These are phyloP conservation scores for Yamadazyma pseudoaaseri DNA, from an alignment of 1,139 yeast species.

Conservation along the genomic window DNA sequence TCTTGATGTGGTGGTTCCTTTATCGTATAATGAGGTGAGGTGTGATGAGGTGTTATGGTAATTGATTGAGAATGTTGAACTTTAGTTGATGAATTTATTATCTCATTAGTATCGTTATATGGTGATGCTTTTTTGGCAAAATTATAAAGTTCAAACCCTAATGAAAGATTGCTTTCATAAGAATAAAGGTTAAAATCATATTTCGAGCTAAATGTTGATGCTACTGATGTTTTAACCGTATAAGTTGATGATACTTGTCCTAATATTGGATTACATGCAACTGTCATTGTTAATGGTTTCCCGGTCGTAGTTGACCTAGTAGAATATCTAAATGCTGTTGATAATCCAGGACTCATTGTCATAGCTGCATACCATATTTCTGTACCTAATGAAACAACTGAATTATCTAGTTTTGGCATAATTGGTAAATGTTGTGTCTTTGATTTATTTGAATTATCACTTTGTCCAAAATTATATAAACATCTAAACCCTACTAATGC, in stretches of 20 bases:
- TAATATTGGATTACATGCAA: slow-evolving; percentile 84
- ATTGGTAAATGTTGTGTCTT: slow-evolving; percentile 16
- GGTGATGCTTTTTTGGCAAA: slow-evolving; percentile 22
- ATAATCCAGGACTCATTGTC: slow-evolving; percentile 81
- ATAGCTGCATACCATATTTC: slow-evolving; percentile 89
- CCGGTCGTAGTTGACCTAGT: slow-evolving; percentile 86
- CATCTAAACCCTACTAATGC: slow-evolving; percentile 81
- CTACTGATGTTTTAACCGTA: slow-evolving; percentile 75
- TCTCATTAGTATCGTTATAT: slow-evolving; percentile 5
- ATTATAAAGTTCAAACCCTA: slow-evolving; percentile 85
- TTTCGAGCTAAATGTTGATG: slow-evolving; percentile 77
- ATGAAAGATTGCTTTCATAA: slow-evolving; percentile 78
- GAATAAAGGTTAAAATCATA: slow-evolving; percentile 92
- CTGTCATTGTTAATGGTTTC: slow-evolving; percentile 83
- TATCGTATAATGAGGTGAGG: slow-evolving; percentile 1
- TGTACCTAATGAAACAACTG: slow-evolving; percentile 70
- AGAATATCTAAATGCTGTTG: slow-evolving; percentile 81
- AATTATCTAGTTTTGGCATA: slow-evolving; percentile 43
- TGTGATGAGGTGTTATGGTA: slow-evolving; percentile 2
- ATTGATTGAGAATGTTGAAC: slow-evolving; percentile 6
- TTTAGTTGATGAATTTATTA: slow-evolving; percentile 4
- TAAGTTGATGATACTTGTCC: slow-evolving; percentile 91
- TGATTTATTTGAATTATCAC: slow-evolving; percentile 12
- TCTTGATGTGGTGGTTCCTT: slow-evolving; percentile 20
- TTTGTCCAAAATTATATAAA: slow-evolving; percentile 64